Evolutionary conservation across 495 filamentous ascomycete genomes (phyloP), one percentile per base, ranked within the genome.

Genomic region (Extremus antarcticus): DNA sequence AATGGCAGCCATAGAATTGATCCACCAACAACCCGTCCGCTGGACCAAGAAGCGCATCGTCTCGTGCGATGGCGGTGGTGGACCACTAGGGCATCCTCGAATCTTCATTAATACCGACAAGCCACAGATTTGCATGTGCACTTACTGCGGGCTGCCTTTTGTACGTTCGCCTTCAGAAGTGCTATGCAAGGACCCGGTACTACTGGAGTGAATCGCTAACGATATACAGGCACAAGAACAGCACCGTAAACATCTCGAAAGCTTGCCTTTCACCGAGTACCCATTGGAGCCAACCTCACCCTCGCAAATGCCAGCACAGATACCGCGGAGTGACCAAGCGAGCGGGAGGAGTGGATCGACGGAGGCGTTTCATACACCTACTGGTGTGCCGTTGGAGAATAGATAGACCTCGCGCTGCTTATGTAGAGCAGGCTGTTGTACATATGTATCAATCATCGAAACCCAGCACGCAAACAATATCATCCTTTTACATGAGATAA

Each of bases 51-150:
- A 86, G 57, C 74, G 80, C 48, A 68, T 87, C 35, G 91, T 94
- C 45, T 82, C 80, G 52, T 98, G 92, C 67, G 90, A 97, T 66
- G 92, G 92, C 53, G 92, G 94, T 51, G 92, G 92, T 57, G 94
- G 92, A 19, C 85, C 91, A 50, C 74, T 87, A 35, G 92, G 92
- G 23, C 92, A 98, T 71, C 92, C 92, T 39, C 78, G 78, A 66
- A 85, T 98, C 70, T 98, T 86, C 70, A 98, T 98, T 78, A 98
- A 98, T 71, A 83, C 87, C 60, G 92, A 98, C 73, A 96, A 96
- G 78, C 85, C 92, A 54, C 81, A 95, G 74, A 95, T 98, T 66
- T 80, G 77, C 65, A 76, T 76, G 65, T 98, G 92, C 75, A 82
- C 76, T 56, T 98, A 98, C 74, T 98, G 92, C 68, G 92, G 92